phyloP scores from a whole-genome alignment of 1,284 basidiomycete genomes.

The Irpex sp. region DNA sequence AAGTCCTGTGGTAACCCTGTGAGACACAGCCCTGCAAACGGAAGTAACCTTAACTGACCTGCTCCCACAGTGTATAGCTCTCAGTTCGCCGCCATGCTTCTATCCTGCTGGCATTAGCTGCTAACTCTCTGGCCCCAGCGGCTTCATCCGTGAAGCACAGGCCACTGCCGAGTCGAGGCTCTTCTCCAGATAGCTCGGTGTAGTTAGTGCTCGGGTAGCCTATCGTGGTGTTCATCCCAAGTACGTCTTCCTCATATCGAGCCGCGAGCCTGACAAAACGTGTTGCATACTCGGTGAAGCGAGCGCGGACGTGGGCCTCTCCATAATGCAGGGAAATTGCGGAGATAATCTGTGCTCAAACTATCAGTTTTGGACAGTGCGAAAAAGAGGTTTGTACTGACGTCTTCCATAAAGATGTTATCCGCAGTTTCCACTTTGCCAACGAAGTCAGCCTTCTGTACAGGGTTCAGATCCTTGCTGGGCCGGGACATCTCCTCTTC shows the following conservation, averaged over 20 bases:
- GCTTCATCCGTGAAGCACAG: slow-evolving; percentile 66
- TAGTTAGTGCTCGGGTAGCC: slow-evolving; percentile 53
- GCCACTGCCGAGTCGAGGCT: slow-evolving; percentile 59
- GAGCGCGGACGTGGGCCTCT: slow-evolving; percentile 73
- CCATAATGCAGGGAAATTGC: slow-evolving; percentile 76
- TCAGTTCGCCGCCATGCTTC: slow-evolving; percentile 78
- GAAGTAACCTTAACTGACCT: slow-evolving; percentile 37
- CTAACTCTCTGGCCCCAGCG: slow-evolving; percentile 56
- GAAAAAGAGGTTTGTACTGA: slow-evolving; percentile 36
- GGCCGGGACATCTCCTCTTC: slow-evolving; percentile 60
- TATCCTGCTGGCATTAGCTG: slow-evolving; percentile 67
- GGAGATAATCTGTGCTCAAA: slow-evolving; percentile 47
- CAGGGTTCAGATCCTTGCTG: slow-evolving; percentile 27
- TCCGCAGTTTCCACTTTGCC: slow-evolving; percentile 70
- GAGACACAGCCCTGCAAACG: background rate
- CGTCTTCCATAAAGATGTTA: slow-evolving; percentile 89
- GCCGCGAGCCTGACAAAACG: slow-evolving; percentile 77
- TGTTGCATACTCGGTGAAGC: slow-evolving; percentile 74
- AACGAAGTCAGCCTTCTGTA: slow-evolving; percentile 45
- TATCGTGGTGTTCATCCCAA: slow-evolving; percentile 57
- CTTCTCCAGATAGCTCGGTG: slow-evolving; percentile 34
- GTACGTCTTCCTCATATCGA: slow-evolving; percentile 73
- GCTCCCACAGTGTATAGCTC: slow-evolving; percentile 58
- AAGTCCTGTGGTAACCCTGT: slow-evolving; percentile 47
- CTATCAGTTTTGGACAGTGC: background rate